Percentiles rank a stretch among this genome's conserved stretches.
Conservation (phyloP, 768 basidiomycete species). For the Lactifluus echinatus region DNA sequence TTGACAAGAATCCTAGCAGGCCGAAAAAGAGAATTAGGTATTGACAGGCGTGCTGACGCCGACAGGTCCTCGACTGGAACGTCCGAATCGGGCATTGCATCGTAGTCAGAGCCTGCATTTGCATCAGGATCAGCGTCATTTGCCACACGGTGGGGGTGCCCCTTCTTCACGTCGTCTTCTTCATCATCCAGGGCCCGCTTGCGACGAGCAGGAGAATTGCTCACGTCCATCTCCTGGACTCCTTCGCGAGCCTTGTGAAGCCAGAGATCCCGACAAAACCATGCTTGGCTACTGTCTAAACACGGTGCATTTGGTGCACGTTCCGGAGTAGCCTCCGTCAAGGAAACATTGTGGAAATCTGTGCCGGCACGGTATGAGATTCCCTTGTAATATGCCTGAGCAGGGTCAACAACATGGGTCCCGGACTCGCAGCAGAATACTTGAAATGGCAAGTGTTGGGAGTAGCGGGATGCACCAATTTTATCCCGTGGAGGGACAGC, state of each 20-base stretch:
- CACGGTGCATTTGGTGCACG: slow-evolving; percentile 79
- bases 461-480: slow-evolving; percentile 73
- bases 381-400: slow-evolving; percentile 90
- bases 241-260: slow-evolving; percentile 76
- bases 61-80: slow-evolving; percentile 25
- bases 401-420: slow-evolving; percentile 93
- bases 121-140: slow-evolving; percentile 52
- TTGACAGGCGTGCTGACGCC: slow-evolving; percentile 36
- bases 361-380: slow-evolving; percentile 76
- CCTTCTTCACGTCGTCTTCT: slow-evolving; percentile 25
- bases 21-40: slow-evolving; percentile 82
- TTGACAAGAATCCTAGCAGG: slow-evolving; percentile 92
- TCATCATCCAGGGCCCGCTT: slow-evolving; percentile 29
- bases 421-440: slow-evolving; percentile 99
- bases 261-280: slow-evolving; percentile 98
- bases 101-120: slow-evolving; percentile 81
- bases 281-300: slow-evolving; percentile 93
- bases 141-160: slow-evolving; percentile 24
- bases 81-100: slow-evolving; percentile 71
- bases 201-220: slow-evolving; percentile 16
- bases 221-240: slow-evolving; percentile 42
- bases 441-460: slow-evolving; percentile 92
- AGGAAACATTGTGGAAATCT: slow-evolving; percentile 74
- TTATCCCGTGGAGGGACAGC: slow-evolving; percentile 89
- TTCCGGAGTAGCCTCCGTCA: slow-evolving; percentile 41